phyloP scores from a whole-genome alignment of 805 yeast genomes.

The Pichia exigua region DNA sequence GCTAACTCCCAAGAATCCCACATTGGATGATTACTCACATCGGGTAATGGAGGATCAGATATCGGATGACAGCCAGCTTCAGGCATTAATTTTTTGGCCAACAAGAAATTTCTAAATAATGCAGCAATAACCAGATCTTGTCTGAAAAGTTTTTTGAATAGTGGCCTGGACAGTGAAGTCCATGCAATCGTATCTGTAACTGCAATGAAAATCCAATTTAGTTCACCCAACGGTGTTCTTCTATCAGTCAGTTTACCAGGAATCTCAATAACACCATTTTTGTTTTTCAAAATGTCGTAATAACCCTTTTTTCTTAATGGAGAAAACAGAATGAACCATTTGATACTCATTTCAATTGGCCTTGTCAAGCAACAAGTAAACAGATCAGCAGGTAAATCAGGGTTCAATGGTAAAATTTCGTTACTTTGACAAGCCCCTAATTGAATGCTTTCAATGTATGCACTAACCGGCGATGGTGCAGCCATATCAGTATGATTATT shows the following conservation, averaged over 20 bases:
- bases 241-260: slow-evolving; percentile 92
- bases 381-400: slow-evolving; percentile 90
- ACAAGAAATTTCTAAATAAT: slow-evolving; percentile 79
- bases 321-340: slow-evolving; percentile 84
- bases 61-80: slow-evolving; percentile 89
- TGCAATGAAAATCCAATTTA: slow-evolving; percentile 97
- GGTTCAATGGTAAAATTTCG: slow-evolving; percentile 86
- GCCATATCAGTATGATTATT: slow-evolving; percentile 43
- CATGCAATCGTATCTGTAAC: slow-evolving; percentile 97
- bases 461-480: slow-evolving; percentile 55
- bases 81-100: slow-evolving; percentile 93
- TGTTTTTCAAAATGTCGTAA: slow-evolving; percentile 39
- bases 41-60: slow-evolving; percentile 89
- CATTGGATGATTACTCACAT: slow-evolving; percentile 76
- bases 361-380: slow-evolving; percentile 94
- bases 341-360: slow-evolving; percentile 88
- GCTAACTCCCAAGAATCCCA: slow-evolving; percentile 99
- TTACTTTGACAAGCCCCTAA: slow-evolving; percentile 86
- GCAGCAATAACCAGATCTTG: slow-evolving; percentile 98
- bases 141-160: slow-evolving; percentile 83
- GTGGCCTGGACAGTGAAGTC: slow-evolving; percentile 81
- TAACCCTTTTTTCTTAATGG: slow-evolving; percentile 49
- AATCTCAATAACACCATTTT: slow-evolving; percentile 54
- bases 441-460: slow-evolving; percentile 83
- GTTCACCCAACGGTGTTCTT: slow-evolving; percentile 90